Evolutionary conservation across 1,139 yeast species (phyloP), one percentile per base, ranked within the genome.

Genomic region (Kurtzmaniella quercitrusa): DNA sequence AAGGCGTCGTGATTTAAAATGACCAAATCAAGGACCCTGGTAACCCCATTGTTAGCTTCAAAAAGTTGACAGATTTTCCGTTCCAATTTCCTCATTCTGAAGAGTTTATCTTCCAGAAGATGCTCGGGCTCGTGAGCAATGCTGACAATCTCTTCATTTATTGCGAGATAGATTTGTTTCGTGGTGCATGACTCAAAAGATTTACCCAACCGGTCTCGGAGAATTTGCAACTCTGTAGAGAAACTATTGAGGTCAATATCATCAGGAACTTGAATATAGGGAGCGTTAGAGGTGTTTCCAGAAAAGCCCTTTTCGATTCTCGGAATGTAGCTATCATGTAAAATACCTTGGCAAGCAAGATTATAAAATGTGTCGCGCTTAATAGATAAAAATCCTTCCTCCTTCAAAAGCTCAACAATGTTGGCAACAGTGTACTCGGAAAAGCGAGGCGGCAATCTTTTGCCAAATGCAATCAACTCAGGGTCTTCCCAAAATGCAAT

Each of bases 1-100:
- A 65, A 61, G 2, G 55, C 63, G 8, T 42, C 35, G 41, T 61
- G 63, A 33, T 61, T 61, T 12, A 52, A 52, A 35, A 66, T 47
- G 2, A 68, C 53, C 2, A 63, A 53, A 47, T 70, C 74, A 47
- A 71, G 59, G 8, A 64, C 57, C 16, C 53, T 61, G 7, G 71
- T 64, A 41, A 66, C 47, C 2, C 60, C 61, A 2, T 26, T 64
- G 49, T 69, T 68, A 12, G 54, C 36, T 8, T 47, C 52, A 23
- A 60, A 42, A 9, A 42, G 33, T 16, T 32, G 33, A 7, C 26
- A 19, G 12, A 42, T 33, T 33, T 28, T 39, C 3, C 28, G n/a
- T 9, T 36, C 18, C 18, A 42, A 33, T 20, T 42, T 42, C 15
- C 22, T 18, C 23, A 34, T 11, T 19, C 22, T 18, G 26, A 34